These are phyloP conservation scores for Magnusiomyces fungicola DNA, from an alignment of 1,139 yeast species.

Conservation along the genomic window DNA sequence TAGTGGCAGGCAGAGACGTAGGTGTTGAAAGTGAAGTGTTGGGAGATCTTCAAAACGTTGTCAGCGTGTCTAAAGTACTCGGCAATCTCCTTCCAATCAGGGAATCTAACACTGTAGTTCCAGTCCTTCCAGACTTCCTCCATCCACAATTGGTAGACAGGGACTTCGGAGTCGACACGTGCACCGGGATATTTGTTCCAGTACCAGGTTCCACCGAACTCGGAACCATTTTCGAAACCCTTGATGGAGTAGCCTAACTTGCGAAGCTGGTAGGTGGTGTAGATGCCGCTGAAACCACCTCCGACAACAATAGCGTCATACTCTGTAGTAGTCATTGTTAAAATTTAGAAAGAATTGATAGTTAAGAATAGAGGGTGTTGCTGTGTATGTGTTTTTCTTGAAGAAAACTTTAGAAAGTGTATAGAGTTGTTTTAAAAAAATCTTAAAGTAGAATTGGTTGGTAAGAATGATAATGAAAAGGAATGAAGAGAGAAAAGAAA, in stretches of 20 bases:
- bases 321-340: conserved; percentile 13
- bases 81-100: conserved; percentile 45
- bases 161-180: conserved; percentile 46
- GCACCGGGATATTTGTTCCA: conserved; percentile 46
- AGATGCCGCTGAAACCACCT: conserved; percentile 45
- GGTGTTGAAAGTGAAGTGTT: conserved; percentile 32
- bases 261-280: conserved; percentile 32
- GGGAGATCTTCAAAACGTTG: conserved; percentile 33
- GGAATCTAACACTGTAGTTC: conserved; percentile 37
- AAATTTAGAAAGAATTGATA: too few relatives aligned
- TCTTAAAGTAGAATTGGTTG: too few relatives aligned
- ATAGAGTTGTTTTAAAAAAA: too few relatives aligned
- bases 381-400: too few relatives aligned
- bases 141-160: conserved; percentile 44
- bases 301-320: conserved; percentile 39
- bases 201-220: conserved; percentile 49
- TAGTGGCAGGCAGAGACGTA: conserved; percentile 31
- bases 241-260: conserved; percentile 32
- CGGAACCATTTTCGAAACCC: conserved; percentile 39
- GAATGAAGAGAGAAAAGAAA: too few relatives aligned
- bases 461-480: too few relatives aligned
- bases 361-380: too few relatives aligned
- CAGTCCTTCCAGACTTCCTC: conserved; percentile 40
- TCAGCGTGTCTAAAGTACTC: conserved; percentile 40
- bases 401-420: too few relatives aligned